A percentile compares a stretch with the other conserved stretches of the same genome.
Evolutionary conservation across 306 rosid species (phyloP).

Genomic region (Lupinus albus): DNA sequence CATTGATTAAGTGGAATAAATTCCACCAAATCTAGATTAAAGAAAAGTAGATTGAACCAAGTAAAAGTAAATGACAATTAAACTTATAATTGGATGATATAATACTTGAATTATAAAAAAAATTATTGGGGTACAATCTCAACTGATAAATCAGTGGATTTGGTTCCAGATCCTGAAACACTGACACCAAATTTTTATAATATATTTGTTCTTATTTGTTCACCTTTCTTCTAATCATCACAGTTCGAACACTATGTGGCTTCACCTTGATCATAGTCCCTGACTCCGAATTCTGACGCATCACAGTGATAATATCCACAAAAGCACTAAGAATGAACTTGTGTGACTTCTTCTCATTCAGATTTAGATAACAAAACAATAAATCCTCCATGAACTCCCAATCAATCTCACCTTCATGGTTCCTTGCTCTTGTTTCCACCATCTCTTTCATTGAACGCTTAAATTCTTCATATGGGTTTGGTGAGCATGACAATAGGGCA

Average conservation of each 20-base stretch:
- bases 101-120: no score
- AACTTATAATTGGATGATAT: no score
- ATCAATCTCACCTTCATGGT: conserved; percentile 45
- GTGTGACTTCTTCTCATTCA: conserved; percentile 66
- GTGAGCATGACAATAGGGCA: conserved; percentile 55
- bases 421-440: conserved; percentile 50
- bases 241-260: conserved; percentile 46
- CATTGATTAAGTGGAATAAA: no score
- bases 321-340: conserved; percentile 69
- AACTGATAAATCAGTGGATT: no score
- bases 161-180: background rate
- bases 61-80: no score
- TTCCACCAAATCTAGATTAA: no score
- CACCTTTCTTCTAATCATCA: conserved; percentile 38
- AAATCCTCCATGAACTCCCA: conserved; percentile 92
- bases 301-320: conserved; percentile 57
- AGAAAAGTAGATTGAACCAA: no score
- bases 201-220: conserved; percentile 24
- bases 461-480: conserved; percentile 57
- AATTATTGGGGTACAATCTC: background rate
- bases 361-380: conserved; percentile 56
- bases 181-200: background rate
- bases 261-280: conserved; percentile 23
- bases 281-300: conserved; percentile 45
- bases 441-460: conserved; percentile 66